Base-by-base conservation (phyloP, 768 basidiomycete genomes). In the Ramaria rubella region DNA sequence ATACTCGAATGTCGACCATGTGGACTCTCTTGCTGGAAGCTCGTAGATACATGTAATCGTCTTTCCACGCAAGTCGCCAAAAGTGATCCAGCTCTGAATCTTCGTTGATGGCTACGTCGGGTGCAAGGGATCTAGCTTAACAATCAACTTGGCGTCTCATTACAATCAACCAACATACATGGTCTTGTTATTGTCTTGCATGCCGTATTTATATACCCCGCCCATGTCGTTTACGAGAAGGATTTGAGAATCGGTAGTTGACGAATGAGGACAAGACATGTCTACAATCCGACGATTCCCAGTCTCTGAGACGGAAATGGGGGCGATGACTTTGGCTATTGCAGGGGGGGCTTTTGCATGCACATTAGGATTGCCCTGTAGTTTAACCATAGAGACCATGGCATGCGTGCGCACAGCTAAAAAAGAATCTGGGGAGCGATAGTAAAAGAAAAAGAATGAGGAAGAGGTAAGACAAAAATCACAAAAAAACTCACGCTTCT, bases 1-100 rank as follows among this genome's bases (percentile, higher is more conserved):
- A 40, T 70, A 88, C 87, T 62, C 87, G 71, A 38, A 76, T 70
- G 65, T 90, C 87, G 21, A 83, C 58, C 14, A 73, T 71, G 33
- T 62, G 64, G 36, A 85, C 66, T 17, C 54, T 58, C 40, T 69
- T 74, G n/a, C 65, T 71, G 0, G 81, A 83, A 21, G 80, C 63
- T 12, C 84, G 65, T 52, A 81, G 70, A 57, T 75, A 79, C 17
- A 71, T 68, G 14, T 75, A 66, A 12, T n/a, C 5, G 11, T 60
- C 49, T 17, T 72, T 73, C 24, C 70, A 55, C 43, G 75, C 75
- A 33, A 87, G 65, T 40, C 79, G 76, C 80, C 81, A 85, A 62
- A 86, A 81, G 5, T 59, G 43, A 49, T 77, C 72, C 19, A 27
- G 19, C 21, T 33, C 44, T n/a, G 8, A 6, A 46, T 33, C 43